phyloP scores from a whole-genome alignment of 306 rosid genomes.

The Glycyrrhiza uralensis region DNA sequence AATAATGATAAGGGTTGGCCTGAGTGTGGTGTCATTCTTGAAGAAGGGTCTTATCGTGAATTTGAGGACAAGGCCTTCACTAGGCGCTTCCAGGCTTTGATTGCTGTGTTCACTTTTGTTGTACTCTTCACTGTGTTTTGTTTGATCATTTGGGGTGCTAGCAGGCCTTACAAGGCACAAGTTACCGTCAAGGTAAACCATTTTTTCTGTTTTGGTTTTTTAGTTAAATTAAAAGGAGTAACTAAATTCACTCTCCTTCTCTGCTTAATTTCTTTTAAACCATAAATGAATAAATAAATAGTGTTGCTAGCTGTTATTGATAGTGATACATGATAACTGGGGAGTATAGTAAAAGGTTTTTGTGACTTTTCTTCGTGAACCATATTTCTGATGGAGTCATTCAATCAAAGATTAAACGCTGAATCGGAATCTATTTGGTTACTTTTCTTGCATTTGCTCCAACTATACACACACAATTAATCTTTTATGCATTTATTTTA shows the following conservation, averaged over 20 bases:
- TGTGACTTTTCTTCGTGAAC: background rate
- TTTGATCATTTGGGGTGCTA: constrained; percentile 93
- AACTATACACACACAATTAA: background rate
- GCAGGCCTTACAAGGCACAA: constrained; percentile 72
- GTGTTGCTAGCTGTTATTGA: background rate
- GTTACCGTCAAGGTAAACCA: constrained; percentile 59
- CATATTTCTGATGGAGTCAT: background rate
- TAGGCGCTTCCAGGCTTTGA: constrained; percentile 57
- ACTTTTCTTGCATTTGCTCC: constrained; percentile 3
- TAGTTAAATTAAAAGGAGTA: background rate
- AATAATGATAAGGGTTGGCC: constrained; percentile 96
- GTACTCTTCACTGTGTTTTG: constrained; percentile 70
- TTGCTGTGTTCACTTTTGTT: constrained; percentile 63
- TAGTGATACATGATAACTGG: background rate
- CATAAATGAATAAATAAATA: background rate
- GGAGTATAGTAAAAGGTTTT: background rate
- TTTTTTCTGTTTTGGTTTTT: background rate
- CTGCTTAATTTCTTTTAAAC: background rate
- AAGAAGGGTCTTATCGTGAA: constrained; percentile 85
- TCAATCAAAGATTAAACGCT: constrained; percentile 1
- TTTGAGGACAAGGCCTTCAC: constrained; percentile 53
- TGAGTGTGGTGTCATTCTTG: constrained; percentile 89
- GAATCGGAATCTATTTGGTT: background rate
- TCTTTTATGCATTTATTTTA: background rate
- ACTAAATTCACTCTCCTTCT: background rate